phyloP scores from a whole-genome alignment of 768 basidiomycete species.

The Chlorophyllum brunneum region DNA sequence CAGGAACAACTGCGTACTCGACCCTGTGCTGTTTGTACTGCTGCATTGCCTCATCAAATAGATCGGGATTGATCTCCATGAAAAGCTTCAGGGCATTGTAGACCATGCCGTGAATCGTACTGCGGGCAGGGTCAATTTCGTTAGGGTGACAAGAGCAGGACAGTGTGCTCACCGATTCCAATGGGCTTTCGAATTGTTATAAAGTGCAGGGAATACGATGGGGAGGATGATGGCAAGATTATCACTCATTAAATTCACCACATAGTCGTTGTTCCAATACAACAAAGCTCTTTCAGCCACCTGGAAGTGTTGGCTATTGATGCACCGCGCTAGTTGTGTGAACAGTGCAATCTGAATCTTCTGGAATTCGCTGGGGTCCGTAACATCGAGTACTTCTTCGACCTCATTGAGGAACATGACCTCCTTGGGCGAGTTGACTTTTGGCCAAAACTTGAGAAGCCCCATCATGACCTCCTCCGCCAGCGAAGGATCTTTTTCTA shows the following conservation, averaged over 20 bases:
- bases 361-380: conserved; percentile 92
- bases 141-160: conserved; percentile 3
- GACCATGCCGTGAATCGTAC: conserved; percentile 98
- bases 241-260: conserved; percentile 98
- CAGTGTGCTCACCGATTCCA: conserved; percentile 85
- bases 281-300: conserved; percentile 95
- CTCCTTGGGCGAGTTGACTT: conserved; percentile 98
- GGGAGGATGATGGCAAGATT: conserved; percentile 87
- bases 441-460: conserved; percentile 97
- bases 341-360: conserved; percentile 94
- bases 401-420: conserved; percentile 99
- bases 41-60: conserved; percentile 91
- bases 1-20: conserved; percentile 52
- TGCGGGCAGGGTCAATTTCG: conserved; percentile 29
- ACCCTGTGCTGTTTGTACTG: conserved; percentile 88
- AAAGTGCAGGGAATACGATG: conserved; percentile 95
- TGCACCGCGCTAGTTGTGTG: conserved; percentile 91
- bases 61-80: conserved; percentile 98
- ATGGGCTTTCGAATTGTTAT: conserved; percentile 93
- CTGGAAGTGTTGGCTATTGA: conserved; percentile 99
- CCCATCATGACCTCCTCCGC: conserved; percentile 97
- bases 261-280: conserved; percentile 99
- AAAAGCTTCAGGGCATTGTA: conserved; percentile 97
- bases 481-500: conserved; percentile 90
- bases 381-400: conserved; percentile 97